Conservation (phyloP, 441 rosid genomes). For the Brassica hybrid region DNA sequence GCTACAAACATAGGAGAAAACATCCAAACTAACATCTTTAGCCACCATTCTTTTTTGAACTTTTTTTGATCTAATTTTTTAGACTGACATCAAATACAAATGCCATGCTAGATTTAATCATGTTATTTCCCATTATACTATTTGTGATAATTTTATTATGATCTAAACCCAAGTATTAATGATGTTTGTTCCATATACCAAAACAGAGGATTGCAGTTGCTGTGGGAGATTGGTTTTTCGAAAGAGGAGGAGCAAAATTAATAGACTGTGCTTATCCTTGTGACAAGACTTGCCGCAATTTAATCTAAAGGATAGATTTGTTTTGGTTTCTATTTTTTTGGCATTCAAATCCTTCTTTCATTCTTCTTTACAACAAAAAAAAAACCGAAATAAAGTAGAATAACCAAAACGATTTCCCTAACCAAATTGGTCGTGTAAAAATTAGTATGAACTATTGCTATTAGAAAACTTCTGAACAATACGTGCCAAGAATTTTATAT, state of each 20-base stretch:
- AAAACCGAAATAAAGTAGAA: background rate
- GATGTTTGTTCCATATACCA: slow-evolving; percentile 24
- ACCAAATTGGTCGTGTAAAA: background rate
- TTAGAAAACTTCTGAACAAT: background rate
- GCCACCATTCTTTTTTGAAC: background rate
- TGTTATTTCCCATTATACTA: background rate
- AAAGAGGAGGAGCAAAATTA: slow-evolving; percentile 59
- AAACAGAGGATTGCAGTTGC: slow-evolving; percentile 88
- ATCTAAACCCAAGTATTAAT: background rate
- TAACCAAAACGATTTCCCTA: background rate
- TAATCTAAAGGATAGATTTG: background rate
- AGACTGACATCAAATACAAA: background rate
- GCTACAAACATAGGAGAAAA: background rate
- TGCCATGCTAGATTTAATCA: background rate
- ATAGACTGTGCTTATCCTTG: slow-evolving; percentile 92
- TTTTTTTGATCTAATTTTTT: background rate
- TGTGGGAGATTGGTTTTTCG: slow-evolving; percentile 97
- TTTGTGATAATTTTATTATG: background rate
- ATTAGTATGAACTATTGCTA: background rate
- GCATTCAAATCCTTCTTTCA: background rate
- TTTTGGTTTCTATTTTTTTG: background rate
- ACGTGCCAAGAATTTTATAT: background rate
- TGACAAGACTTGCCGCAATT: slow-evolving; percentile 84
- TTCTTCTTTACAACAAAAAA: background rate
- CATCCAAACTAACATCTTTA: slow-evolving; percentile 6